phyloP scores from a whole-genome alignment of 2,329 filamentous ascomycete species.

The Epichloe uncinata region DNA sequence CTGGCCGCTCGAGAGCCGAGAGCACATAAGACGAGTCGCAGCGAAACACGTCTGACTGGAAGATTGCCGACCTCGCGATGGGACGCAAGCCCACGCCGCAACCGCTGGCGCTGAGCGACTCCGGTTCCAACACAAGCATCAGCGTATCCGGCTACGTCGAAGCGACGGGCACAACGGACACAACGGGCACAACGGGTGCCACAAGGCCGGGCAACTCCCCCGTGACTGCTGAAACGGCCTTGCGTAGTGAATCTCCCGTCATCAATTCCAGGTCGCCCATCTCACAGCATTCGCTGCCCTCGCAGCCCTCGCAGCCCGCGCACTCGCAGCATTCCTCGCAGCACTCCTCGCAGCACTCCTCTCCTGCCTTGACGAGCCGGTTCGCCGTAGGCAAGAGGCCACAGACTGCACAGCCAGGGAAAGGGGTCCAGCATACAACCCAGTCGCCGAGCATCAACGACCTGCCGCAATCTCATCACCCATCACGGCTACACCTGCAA shows the following conservation, averaged over 20 bases:
- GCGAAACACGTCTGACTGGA: neutral
- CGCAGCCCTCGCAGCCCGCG: neutral
- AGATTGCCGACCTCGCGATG: conserved; percentile 23
- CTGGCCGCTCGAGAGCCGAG: no score
- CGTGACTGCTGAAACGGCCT: conserved; percentile 4
- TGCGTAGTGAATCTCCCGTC: conserved; percentile 1
- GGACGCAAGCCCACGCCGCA: conserved; percentile 45
- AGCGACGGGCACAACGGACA: neutral
- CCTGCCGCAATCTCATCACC: conserved; percentile 7
- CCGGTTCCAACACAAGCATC: conserved; percentile 19
- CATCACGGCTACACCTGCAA: conserved; percentile 7
- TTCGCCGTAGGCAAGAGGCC: conserved; percentile 22
- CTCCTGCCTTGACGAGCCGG: conserved; percentile 30
- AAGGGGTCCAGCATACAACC: conserved; percentile 7
- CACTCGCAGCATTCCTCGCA: conserved; percentile 1
- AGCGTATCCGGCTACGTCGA: conserved; percentile 7
- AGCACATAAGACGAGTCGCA: neutral
- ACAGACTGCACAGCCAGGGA: conserved; percentile 10
- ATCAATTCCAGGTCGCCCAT: conserved; percentile 22
- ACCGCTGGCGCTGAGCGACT: conserved; percentile 39
- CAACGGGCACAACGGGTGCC: neutral
- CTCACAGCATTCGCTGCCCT: conserved; percentile 13
- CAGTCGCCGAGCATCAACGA: conserved; percentile 8
- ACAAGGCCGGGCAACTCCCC: neutral
- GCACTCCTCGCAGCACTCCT: no score